phyloP scores from a whole-genome alignment of 495 filamentous ascomycete species.

The Aspergillus sclerotiicarbonarius region DNA sequence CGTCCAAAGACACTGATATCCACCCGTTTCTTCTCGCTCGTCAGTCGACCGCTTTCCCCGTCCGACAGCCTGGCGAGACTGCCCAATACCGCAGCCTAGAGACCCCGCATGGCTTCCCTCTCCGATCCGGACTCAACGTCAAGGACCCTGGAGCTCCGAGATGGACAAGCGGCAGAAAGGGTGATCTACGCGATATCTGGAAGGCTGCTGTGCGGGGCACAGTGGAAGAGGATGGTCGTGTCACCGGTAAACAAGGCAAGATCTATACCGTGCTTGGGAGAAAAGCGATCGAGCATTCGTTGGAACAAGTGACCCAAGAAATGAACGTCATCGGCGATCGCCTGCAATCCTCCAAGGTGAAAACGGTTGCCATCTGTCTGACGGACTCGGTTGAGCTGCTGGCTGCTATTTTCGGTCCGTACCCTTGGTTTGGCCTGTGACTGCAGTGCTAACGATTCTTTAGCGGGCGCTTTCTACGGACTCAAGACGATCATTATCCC shows the following conservation, averaged over 20 bases:
- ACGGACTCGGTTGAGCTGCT: conserved; percentile 92
- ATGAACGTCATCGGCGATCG: conserved; percentile 84
- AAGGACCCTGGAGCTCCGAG: conserved; percentile 78
- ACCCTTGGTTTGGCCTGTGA: conserved; percentile 8
- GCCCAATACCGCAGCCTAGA: conserved; percentile 77
- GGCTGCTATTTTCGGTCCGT: conserved; percentile 62
- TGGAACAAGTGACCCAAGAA: conserved; percentile 73
- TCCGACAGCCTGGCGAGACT: conserved; percentile 81
- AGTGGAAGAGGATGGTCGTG: conserved; percentile 56
- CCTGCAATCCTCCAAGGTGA: conserved; percentile 63
- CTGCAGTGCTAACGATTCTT: conserved; percentile 14
- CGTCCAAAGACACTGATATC: conserved; percentile 72
- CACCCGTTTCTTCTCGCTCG: conserved; percentile 88
- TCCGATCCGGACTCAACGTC: conserved; percentile 79
- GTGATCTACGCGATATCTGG: conserved; percentile 94
- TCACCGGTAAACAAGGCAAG: conserved; percentile 64
- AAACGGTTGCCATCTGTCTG: conserved; percentile 83
- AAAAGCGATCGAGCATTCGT: conserved; percentile 64
- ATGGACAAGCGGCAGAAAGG: conserved; percentile 78
- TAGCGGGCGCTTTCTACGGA: conserved; percentile 75
- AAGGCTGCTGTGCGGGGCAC: conserved; percentile 66
- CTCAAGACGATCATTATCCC: conserved; percentile 80
- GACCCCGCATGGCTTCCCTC: conserved; percentile 79
- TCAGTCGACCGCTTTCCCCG: conserved; percentile 71
- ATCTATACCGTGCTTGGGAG: conserved; percentile 79